Conservation (phyloP, 768 basidiomycete species). For the Piloderma croceum region DNA sequence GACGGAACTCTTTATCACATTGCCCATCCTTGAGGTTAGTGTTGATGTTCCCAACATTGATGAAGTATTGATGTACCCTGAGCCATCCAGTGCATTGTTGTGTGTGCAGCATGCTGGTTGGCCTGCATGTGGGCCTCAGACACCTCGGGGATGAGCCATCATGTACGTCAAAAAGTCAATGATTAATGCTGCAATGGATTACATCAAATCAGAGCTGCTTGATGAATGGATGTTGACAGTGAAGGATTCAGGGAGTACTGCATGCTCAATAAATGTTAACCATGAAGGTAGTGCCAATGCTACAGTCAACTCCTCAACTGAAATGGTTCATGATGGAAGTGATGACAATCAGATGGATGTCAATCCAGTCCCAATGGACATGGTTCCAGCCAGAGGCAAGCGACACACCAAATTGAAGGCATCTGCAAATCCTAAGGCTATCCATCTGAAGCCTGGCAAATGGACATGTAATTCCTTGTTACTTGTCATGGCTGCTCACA, state of each 20-base stretch:
- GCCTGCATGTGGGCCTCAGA: neutral
- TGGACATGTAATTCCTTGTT: neutral
- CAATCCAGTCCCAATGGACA: neutral
- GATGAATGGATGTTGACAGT: slow-evolving; percentile 10
- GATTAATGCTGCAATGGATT: neutral
- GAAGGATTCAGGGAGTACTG: slow-evolving; percentile 4
- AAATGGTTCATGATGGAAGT: neutral
- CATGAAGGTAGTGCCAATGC: neutral
- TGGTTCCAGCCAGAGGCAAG: neutral
- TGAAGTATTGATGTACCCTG: neutral
- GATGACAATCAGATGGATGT: neutral
- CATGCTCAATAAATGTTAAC: slow-evolving; percentile 11
- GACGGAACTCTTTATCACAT: neutral
- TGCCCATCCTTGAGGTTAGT: neutral
- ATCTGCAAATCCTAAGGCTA: neutral
- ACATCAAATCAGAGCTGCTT: slow-evolving; percentile 10
- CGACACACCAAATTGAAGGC: neutral
- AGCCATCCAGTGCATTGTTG: neutral
- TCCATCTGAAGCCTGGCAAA: neutral
- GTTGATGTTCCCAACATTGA: neutral
- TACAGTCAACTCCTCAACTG: neutral
- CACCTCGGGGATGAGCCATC: neutral
- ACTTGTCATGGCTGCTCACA: neutral
- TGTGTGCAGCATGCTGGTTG: neutral
- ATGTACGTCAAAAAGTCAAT: neutral